A percentile compares a stretch with the other conserved stretches of the same genome.
Evolutionary conservation across 2,329 filamentous ascomycete genomes (phyloP).

Genomic region (Exophiala sp.): DNA sequence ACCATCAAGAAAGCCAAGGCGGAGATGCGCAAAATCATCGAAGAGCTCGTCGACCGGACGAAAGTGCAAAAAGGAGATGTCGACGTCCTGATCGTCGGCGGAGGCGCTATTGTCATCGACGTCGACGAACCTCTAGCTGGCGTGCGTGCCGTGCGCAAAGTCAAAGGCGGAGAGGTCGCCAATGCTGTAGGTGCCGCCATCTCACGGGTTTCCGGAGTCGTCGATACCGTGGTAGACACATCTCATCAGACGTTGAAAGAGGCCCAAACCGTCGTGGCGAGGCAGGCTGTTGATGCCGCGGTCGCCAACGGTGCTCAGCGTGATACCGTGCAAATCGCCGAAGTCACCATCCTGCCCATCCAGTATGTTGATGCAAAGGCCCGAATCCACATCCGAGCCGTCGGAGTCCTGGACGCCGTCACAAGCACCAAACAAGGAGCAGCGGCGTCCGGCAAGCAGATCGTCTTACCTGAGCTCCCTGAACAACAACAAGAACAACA

Average conservation of each 20-base stretch:
- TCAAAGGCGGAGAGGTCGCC: constrained; percentile 53
- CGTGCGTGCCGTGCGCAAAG: constrained; percentile 52
- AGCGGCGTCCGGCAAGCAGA: neutral
- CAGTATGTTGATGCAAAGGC: constrained; percentile 33
- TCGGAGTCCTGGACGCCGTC: constrained; percentile 29
- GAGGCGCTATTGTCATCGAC: constrained; percentile 56
- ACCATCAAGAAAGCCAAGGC: constrained; percentile 36
- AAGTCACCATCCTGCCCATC: constrained; percentile 37
- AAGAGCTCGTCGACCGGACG: constrained; percentile 55
- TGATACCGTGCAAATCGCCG: constrained; percentile 36
- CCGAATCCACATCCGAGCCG: constrained; percentile 32
- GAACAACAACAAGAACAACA: neutral
- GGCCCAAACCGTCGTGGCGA: constrained; percentile 6
- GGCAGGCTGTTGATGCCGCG: constrained; percentile 34
- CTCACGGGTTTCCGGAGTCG: constrained; percentile 45
- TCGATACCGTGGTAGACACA: constrained; percentile 16
- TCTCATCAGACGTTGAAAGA: constrained; percentile 12
- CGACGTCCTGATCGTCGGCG: constrained; percentile 58
- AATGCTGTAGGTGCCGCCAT: constrained; percentile 62
- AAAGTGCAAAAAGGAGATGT: constrained; percentile 57
- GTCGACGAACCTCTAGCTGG: constrained; percentile 44
- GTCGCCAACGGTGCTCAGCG: constrained; percentile 23
- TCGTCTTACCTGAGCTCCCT: constrained; percentile 1
- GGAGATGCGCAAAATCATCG: constrained; percentile 48
- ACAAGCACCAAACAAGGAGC: constrained; percentile 4